These are phyloP conservation scores for Penicillium sp. DNA, from an alignment of 2,329 filamentous ascomycete genomes.

Conservation along the genomic window DNA sequence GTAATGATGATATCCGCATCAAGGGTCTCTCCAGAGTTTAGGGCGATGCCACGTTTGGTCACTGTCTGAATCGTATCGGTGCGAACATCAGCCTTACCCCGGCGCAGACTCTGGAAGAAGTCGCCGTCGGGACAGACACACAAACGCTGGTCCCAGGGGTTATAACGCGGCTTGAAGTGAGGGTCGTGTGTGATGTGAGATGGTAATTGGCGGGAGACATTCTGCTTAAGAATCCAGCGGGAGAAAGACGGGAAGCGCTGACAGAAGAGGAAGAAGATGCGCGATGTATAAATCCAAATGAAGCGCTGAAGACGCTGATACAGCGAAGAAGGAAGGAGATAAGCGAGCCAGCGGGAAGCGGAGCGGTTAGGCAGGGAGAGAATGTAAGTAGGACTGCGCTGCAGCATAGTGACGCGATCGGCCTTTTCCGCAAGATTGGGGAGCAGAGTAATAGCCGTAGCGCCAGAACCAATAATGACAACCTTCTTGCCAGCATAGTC, in stretches of 20 bases:
- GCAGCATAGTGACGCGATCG: conserved; percentile 74
- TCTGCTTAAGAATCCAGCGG: conserved; percentile 51
- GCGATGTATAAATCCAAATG: conserved; percentile 53
- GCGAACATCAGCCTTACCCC: conserved; percentile 57
- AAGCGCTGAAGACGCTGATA: conserved; percentile 41
- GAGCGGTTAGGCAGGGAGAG: conserved; percentile 54
- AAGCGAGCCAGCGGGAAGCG: conserved; percentile 23
- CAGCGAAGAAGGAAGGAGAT: conserved; percentile 43
- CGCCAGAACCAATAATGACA: conserved; percentile 75
- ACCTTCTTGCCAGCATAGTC: conserved; percentile 70
- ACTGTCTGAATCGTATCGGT: conserved; percentile 60
- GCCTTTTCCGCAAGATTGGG: conserved; percentile 70
- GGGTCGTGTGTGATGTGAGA: conserved; percentile 58
- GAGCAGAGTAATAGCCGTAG: conserved; percentile 77
- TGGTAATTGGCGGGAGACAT: conserved; percentile 59
- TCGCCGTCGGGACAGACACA: conserved; percentile 69
- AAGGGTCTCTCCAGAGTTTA: conserved; percentile 49
- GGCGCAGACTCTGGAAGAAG: conserved; percentile 58
- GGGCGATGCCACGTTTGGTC: conserved; percentile 52
- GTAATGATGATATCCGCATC: conserved; percentile 51
- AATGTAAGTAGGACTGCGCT: conserved; percentile 76
- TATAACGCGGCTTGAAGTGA: conserved; percentile 68
- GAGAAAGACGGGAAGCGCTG: conserved; percentile 57
- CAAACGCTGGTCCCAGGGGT: conserved; percentile 74
- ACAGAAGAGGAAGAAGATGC: conserved; percentile 60